Conservation (phyloP, 768 basidiomycete species). For the Cystobasidium tubakii region DNA sequence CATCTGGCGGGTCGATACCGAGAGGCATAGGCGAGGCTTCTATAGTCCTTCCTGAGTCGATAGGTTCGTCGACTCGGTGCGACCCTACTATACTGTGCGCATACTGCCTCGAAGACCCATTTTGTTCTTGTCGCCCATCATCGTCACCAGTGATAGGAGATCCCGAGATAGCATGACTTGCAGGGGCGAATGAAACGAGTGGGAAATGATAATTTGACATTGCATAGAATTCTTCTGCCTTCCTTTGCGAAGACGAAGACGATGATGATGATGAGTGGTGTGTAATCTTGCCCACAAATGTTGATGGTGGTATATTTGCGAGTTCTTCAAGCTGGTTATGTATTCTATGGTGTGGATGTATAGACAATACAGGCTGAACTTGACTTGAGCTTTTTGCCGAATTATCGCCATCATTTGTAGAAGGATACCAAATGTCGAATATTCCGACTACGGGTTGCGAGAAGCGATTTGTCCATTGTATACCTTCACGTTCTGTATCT, state of each 20-base stretch:
- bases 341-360: slow-evolving; percentile 45
- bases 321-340: slow-evolving; percentile 53
- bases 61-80: slow-evolving; percentile 27
- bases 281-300: slow-evolving; percentile 70
- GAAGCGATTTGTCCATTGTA: slow-evolving; percentile 44
- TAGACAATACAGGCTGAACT: slow-evolving; percentile 35
- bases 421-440: slow-evolving; percentile 64
- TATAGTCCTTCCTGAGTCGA: slow-evolving; percentile 17
- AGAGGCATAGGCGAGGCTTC: slow-evolving; percentile 16
- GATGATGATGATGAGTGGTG: too few relatives aligned
- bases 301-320: slow-evolving; percentile 52
- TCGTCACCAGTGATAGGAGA: slow-evolving; percentile 33
- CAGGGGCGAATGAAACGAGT: slow-evolving; percentile 57
- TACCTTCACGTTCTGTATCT: slow-evolving; percentile 44
- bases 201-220: slow-evolving; percentile 78
- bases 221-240: slow-evolving; percentile 63
- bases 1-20: slow-evolving; percentile 32
- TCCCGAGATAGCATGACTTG: slow-evolving; percentile 45
- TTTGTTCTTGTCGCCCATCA: slow-evolving; percentile 37
- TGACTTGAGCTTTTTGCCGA: slow-evolving; percentile 35
- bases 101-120: not conserved
- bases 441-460: slow-evolving; percentile 58
- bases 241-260: slow-evolving; percentile 45
- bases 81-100: slow-evolving; percentile 1
- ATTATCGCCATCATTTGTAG: slow-evolving; percentile 37